Conservation (phyloP, 1,284 basidiomycete species). For the Microbotryomycetes sp. region DNA sequence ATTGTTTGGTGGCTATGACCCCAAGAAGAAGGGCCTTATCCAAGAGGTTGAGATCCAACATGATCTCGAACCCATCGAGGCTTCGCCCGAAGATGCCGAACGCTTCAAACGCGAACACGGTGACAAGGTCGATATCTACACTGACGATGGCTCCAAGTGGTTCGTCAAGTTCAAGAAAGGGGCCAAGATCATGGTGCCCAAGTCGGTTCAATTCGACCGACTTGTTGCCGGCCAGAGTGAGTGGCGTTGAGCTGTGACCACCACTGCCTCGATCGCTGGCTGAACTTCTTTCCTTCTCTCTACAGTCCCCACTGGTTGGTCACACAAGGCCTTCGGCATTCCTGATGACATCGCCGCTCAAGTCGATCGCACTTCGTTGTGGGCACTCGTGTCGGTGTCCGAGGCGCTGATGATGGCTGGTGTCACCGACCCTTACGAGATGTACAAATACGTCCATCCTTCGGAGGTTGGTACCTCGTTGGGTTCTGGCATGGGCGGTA, state of each 20-base stretch:
- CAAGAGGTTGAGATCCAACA: slow-evolving; percentile 96
- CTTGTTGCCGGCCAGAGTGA: slow-evolving; percentile 79
- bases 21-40: slow-evolving; percentile 92
- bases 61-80: slow-evolving; percentile 93
- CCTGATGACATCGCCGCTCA: slow-evolving; percentile 96
- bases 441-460: slow-evolving; percentile 94
- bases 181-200: slow-evolving; percentile 85
- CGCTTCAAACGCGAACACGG: slow-evolving; percentile 97
- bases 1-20: slow-evolving; percentile 94
- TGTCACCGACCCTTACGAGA: slow-evolving; percentile 92
- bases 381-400: slow-evolving; percentile 90
- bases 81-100: slow-evolving; percentile 79
- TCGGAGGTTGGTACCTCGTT: slow-evolving; percentile 88
- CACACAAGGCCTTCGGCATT: slow-evolving; percentile 91
- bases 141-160: slow-evolving; percentile 83
- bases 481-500: slow-evolving; percentile 96
- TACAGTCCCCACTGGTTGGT: slow-evolving; percentile 86
- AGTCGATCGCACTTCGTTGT: slow-evolving; percentile 87
- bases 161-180: slow-evolving; percentile 99
- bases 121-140: slow-evolving; percentile 83
- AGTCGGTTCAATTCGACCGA: slow-evolving; percentile 90
- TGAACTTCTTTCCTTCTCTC: not conserved
- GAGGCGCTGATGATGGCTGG: slow-evolving; percentile 96
- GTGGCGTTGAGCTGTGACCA: not conserved
- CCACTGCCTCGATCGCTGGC: not conserved